Conservation (phyloP, 139 green algal species). For the Closterium sp. region DNA sequence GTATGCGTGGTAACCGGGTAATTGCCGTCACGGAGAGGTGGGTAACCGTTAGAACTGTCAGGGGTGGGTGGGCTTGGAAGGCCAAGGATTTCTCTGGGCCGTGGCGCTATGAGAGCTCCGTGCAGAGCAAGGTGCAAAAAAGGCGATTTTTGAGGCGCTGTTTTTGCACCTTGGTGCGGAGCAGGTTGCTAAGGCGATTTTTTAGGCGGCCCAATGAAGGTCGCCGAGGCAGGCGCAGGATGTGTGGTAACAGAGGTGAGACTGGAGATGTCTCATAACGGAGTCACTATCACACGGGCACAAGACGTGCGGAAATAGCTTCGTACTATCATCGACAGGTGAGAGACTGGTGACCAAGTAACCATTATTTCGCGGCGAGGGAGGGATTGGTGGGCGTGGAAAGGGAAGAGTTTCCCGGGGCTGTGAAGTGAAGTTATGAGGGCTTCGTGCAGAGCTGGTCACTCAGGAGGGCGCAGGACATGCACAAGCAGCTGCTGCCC, state of each 20-base stretch:
- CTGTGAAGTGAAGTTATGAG: constrained; percentile 92
- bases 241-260: too few relatives aligned
- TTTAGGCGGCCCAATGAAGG: too few relatives aligned
- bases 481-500: constrained; percentile 93
- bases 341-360: not conserved
- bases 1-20: not conserved
- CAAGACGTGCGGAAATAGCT: constrained; percentile 97
- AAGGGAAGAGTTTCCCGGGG: constrained; percentile 86
- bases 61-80: constrained; percentile 97
- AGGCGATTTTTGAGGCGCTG: too few relatives aligned
- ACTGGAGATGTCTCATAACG: too few relatives aligned
- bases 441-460: constrained; percentile 91
- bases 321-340: constrained; percentile 93
- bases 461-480: constrained; percentile 83
- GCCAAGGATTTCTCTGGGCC: constrained; percentile 82
- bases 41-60: too few relatives aligned
- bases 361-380: too few relatives aligned
- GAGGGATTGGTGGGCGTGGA: too few relatives aligned
- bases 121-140: too few relatives aligned
- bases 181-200: constrained; percentile 83
- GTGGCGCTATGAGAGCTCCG: constrained; percentile 95
- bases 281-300: too few relatives aligned
- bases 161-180: too few relatives aligned
- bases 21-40: too few relatives aligned
- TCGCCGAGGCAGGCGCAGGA: constrained; percentile 79